Evolutionary conservation across 495 filamentous ascomycete species (phyloP), one percentile per base, ranked within the genome.

Genomic region (Chaetomium cochliodes): DNA sequence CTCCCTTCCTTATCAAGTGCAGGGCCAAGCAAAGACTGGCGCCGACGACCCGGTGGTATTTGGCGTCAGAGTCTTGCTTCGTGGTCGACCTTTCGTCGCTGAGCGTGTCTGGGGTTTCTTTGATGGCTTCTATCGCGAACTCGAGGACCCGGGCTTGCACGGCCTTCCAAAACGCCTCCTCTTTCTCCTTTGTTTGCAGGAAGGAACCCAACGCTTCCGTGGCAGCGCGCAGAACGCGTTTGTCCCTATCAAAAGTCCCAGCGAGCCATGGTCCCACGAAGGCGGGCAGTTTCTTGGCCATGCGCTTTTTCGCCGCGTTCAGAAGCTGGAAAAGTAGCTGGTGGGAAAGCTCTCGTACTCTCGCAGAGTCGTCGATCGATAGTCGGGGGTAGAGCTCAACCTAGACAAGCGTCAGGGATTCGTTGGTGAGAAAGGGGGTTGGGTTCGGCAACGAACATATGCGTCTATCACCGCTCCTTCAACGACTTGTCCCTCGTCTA

Each of bases 41-140:
- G 18, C 86, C 86, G 23, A 92, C 82, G 6, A 96, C 91, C 61
- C 94, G 83, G 33, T 85, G 81, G 75, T 96, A 94, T 69, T 96
- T 97, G 2, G 87, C 86, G 62, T 90, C 81, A 0, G 90, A 85
- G 70, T 99, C 94, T 68, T 97, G 93, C 13, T 88, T 79, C 64
- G 87, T 93, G 30, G 89, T 87, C 7, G 86, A 90, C 58, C 92
- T 84, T 74, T 93, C 88, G 73, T 98, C 96, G 71, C 92, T 97
- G 53, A 99, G 79, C 0, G 92, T 94, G 28, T 86, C 79, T 3
- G 86, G 75, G 3, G 88, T 92, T 75, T 99, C 93, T 53, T 88
- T 84, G 39, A 93, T 81, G 20, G 91, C 90, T 76, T 90, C 86
- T 46, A 82, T 84, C 49, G 91, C 90, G 75, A 90, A 97, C 23